Evolutionary conservation across 768 basidiomycete species (phyloP).

Genomic region (Boletus eberwhitei): DNA sequence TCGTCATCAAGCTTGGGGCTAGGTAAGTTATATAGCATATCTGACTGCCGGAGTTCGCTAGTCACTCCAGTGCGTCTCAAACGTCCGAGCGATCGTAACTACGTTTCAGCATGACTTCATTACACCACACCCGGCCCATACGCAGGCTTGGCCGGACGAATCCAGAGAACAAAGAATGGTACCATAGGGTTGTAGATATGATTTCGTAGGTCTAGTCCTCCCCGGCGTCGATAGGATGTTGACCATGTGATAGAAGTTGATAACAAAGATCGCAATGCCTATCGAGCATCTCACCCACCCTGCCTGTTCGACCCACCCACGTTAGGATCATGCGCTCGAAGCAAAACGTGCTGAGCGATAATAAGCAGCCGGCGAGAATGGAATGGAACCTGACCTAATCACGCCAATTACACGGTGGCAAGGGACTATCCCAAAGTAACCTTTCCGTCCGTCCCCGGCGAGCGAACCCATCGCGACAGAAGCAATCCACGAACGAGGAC

Average conservation of each 20-base stretch:
- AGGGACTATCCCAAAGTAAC: neutral
- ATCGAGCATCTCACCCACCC: neutral
- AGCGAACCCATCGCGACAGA: neutral
- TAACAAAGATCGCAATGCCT: neutral
- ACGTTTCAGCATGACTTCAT: neutral
- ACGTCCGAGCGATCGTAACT: neutral
- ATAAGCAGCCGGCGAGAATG: neutral
- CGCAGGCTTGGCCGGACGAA: neutral
- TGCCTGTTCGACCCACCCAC: neutral
- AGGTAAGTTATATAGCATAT: neutral
- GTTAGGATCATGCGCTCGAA: neutral
- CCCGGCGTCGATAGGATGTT: neutral
- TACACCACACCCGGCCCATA: neutral
- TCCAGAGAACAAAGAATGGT: neutral
- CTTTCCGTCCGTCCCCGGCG: no score
- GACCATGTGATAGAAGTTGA: neutral
- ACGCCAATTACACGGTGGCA: no score
- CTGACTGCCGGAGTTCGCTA: neutral
- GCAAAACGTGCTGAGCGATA: neutral
- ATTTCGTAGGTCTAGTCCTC: neutral
- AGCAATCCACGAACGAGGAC: neutral
- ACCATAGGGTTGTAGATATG: neutral
- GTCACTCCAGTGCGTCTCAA: neutral
- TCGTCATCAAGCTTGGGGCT: neutral
- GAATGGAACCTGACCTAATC: neutral